Conservation (phyloP, 371 early-diverging fungal species). For the Mucor velutinosus region DNA sequence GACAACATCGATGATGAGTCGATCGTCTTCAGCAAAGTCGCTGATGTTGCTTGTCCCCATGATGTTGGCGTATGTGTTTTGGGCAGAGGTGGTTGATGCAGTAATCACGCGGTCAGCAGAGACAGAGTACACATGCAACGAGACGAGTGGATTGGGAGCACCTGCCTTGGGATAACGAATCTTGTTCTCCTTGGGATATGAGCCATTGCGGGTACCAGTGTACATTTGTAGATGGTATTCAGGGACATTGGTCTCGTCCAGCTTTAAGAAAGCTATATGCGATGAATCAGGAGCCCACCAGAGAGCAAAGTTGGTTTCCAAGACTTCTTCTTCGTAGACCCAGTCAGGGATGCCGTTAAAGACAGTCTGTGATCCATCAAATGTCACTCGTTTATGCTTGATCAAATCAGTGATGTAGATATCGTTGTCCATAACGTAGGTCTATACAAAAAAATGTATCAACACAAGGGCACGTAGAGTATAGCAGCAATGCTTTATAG, state of each 20-base stretch:
- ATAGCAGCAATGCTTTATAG: background rate
- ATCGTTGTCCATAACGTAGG: constrained; percentile 88
- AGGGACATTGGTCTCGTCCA: constrained; percentile 84
- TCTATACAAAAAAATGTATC: constrained; percentile 27
- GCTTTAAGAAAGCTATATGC: constrained; percentile 81
- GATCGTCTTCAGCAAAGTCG: constrained; percentile 65
- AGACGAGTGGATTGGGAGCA: constrained; percentile 79
- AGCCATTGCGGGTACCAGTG: constrained; percentile 36
- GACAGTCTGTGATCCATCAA: constrained; percentile 79
- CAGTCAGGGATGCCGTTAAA: constrained; percentile 96
- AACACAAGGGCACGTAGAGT: background rate
- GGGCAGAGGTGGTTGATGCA: constrained; percentile 14
- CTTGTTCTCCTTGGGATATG: constrained; percentile 72
- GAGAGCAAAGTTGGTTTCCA: constrained; percentile 63
- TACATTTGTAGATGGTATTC: constrained; percentile 73
- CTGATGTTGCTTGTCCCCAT: background rate
- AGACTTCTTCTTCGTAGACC: constrained; percentile 97
- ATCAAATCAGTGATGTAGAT: constrained; percentile 73
- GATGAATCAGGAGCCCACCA: constrained; percentile 91
- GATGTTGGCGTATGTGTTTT: constrained; percentile 12
- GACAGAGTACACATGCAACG: constrained; percentile 66
- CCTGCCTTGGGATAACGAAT: constrained; percentile 92
- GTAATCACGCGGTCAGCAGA: constrained; percentile 25
- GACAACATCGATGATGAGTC: constrained; percentile 76
- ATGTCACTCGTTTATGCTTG: constrained; percentile 73